phyloP scores from a whole-genome alignment of 225 moss, liverwort and hornwort genomes.

The Asterella californica region DNA sequence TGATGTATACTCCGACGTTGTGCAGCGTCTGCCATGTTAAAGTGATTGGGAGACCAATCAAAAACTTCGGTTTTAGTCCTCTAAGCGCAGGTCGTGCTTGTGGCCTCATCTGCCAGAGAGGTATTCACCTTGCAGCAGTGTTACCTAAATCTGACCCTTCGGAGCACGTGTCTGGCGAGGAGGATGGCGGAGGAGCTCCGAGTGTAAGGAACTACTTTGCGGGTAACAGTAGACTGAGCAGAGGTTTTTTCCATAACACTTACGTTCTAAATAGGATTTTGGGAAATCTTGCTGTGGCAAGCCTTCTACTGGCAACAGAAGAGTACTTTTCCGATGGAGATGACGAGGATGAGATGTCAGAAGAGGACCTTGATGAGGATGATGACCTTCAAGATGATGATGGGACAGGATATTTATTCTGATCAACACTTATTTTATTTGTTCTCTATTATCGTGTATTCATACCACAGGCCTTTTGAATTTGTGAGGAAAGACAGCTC shows the following conservation, averaged over 20 bases:
- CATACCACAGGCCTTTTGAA: not conserved
- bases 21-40: slow-evolving; percentile 24
- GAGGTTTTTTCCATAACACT: slow-evolving; percentile 17
- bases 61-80: slow-evolving; percentile 19
- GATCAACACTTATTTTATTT: not conserved
- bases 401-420: slow-evolving; percentile 17
- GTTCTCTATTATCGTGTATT: not conserved
- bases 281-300: slow-evolving; percentile 17
- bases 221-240: slow-evolving; percentile 16
- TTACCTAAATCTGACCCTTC: not conserved
- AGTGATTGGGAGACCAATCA: slow-evolving; percentile 22
- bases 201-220: slow-evolving; percentile 2
- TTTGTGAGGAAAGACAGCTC: not conserved
- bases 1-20: not conserved
- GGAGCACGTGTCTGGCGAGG: not conserved
- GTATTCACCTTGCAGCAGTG: not conserved
- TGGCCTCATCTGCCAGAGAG: slow-evolving; percentile 17
- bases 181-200: not conserved
- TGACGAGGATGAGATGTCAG: slow-evolving; percentile 22
- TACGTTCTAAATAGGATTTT: slow-evolving; percentile 19
- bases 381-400: slow-evolving; percentile 13
- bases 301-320: slow-evolving; percentile 21
- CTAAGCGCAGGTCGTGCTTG: not conserved
- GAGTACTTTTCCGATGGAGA: slow-evolving; percentile 12
- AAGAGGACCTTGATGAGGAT: slow-evolving; percentile 17